These are phyloP conservation scores for Diaporthe citrichinensis DNA, from an alignment of 2,329 filamentous ascomycete genomes.

Conservation along the genomic window DNA sequence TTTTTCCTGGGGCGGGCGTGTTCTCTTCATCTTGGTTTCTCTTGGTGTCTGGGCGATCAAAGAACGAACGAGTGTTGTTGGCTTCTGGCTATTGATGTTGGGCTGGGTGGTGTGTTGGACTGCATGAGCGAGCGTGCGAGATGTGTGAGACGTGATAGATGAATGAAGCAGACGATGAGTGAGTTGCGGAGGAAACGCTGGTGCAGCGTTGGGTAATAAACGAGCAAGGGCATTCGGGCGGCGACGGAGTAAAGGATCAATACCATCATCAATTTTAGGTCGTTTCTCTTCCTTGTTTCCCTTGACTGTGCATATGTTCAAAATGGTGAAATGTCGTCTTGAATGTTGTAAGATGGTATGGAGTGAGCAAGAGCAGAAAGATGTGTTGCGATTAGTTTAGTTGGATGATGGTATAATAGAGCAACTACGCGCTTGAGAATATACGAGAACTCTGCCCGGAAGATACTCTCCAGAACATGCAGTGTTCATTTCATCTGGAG, in stretches of 20 bases:
- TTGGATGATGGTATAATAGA: too few species aligned
- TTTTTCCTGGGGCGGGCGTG: not conserved
- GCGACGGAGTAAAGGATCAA: slow-evolving; percentile 20
- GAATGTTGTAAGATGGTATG: not conserved
- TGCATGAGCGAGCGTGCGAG: slow-evolving; percentile 19
- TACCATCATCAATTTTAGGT: not conserved
- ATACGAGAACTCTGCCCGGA: not conserved
- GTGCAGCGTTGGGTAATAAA: slow-evolving; percentile 13
- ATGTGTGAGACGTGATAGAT: not conserved
- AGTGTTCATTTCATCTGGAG: not conserved
- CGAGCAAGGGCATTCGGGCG: slow-evolving; percentile 19
- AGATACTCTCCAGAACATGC: not conserved
- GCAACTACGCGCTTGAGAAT: too few species aligned
- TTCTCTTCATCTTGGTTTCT: not conserved
- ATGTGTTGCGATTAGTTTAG: too few species aligned
- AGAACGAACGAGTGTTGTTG: not conserved
- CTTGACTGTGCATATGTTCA: too few species aligned
- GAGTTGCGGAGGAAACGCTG: not conserved
- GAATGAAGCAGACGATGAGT: not conserved
- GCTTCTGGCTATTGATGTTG: not conserved
- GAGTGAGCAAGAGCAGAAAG: not conserved
- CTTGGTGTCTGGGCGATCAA: not conserved
- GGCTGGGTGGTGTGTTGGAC: not conserved
- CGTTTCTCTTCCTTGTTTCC: not conserved
- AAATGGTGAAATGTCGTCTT: not conserved